phyloP scores from a whole-genome alignment of 345 rosid species.

The Rhodomyrtus tomentosa region DNA sequence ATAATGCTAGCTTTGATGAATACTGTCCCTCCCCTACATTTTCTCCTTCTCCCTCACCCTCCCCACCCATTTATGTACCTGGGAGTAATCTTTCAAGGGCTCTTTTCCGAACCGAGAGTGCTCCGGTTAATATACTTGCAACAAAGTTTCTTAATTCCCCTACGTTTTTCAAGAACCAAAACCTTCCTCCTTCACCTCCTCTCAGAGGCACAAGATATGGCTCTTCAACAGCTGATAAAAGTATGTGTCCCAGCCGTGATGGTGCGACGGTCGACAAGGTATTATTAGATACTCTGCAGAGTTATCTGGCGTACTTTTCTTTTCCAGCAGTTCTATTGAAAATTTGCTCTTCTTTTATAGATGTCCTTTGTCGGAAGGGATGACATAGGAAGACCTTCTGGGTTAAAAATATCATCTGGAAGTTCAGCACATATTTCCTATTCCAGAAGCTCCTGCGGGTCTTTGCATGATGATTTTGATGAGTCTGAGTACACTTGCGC shows the following conservation, averaged over 20 bases:
- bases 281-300: background rate
- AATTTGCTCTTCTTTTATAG: constrained; percentile 16
- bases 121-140: constrained; percentile 60
- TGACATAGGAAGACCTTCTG: constrained; percentile 31
- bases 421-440: constrained; percentile 45
- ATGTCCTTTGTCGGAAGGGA: constrained; percentile 39
- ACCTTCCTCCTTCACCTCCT: constrained; percentile 52
- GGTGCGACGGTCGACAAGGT: constrained; percentile 58
- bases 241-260: constrained; percentile 22
- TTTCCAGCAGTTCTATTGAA: background rate
- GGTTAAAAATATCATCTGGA: constrained; percentile 35
- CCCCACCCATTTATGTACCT: constrained; percentile 46
- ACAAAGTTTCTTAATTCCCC: constrained; percentile 30
- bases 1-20: constrained; percentile 38
- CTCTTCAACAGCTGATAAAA: constrained; percentile 29
- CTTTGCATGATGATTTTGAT: constrained; percentile 67
- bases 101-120: constrained; percentile 67
- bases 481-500: constrained; percentile 70
- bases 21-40: constrained; percentile 46
- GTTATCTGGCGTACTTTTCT: background rate
- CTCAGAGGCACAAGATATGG: constrained; percentile 25
- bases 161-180: constrained; percentile 27
- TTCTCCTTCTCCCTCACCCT: constrained; percentile 64
- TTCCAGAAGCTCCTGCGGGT: constrained; percentile 74
- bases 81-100: constrained; percentile 24